Percentiles rank a stretch among this genome's conserved stretches.
These are phyloP conservation scores for Penicillium hordei DNA, from an alignment of 2,329 filamentous ascomycete genomes.

Conservation along the genomic window DNA sequence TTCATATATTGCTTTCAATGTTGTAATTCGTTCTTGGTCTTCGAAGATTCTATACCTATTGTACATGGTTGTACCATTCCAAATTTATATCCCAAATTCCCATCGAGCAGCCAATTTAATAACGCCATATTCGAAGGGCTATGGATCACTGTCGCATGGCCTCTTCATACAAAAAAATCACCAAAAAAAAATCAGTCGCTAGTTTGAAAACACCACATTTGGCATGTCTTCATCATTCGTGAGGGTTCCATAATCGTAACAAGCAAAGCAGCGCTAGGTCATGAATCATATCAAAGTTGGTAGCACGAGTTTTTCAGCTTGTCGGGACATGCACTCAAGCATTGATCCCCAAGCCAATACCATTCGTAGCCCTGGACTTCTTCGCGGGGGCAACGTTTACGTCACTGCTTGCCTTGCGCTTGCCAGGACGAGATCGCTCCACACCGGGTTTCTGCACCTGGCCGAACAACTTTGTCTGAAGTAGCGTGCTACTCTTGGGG, in stretches of 20 bases:
- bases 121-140: constrained; percentile 8
- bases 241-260: constrained; percentile 19
- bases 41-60: constrained; percentile 19
- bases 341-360: constrained; percentile 59
- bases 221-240: constrained; percentile 25
- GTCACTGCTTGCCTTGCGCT: constrained; percentile 44
- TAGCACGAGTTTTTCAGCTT: constrained; percentile 6
- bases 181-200: constrained; percentile 13
- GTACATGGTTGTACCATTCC: constrained; percentile 18
- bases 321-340: constrained; percentile 25
- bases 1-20: constrained; percentile 3
- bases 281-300: constrained; percentile 27
- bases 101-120: background rate
- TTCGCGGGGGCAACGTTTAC: constrained; percentile 45
- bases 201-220: constrained; percentile 7
- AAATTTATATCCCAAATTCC: background rate
- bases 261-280: constrained; percentile 23
- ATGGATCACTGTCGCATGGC: constrained; percentile 6
- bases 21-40: background rate
- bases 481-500: constrained; percentile 47
- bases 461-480: constrained; percentile 65
- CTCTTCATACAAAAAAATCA: constrained; percentile 1
- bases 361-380: constrained; percentile 50
- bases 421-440: constrained; percentile 34
- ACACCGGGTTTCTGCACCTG: constrained; percentile 58